phyloP scores from a whole-genome alignment of 78 protist genomes.

The Planoprotostelium fungivorum region DNA sequence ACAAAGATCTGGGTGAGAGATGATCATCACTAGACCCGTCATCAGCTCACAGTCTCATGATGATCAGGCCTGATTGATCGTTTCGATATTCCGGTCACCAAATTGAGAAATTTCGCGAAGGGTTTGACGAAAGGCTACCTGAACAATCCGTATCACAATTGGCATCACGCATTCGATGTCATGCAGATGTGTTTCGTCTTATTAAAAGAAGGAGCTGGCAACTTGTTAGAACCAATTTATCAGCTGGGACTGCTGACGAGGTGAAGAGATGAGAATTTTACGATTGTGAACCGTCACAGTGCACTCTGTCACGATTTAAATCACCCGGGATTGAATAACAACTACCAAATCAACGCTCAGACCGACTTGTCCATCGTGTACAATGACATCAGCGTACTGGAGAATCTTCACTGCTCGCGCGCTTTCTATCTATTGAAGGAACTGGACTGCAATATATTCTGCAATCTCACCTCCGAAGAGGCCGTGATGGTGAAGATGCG shows the following conservation, averaged over 20 bases:
- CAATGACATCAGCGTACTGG: constrained; percentile 76
- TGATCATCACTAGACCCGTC: neutral
- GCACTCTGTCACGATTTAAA: constrained; percentile 78
- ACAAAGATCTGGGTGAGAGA: neutral
- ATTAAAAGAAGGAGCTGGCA: constrained; percentile 24
- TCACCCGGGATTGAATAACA: constrained; percentile 85
- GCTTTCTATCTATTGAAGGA: neutral
- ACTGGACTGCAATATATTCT: neutral
- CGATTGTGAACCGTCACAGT: neutral
- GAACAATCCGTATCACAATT: constrained; percentile 76
- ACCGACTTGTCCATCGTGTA: constrained; percentile 65
- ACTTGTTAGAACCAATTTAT: constrained; percentile 48
- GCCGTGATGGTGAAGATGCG: neutral
- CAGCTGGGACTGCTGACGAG: constrained; percentile 49
- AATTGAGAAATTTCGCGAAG: neutral
- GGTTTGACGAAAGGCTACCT: neutral
- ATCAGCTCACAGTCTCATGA: neutral
- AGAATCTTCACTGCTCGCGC: neutral
- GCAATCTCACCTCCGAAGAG: neutral
- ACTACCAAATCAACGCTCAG: constrained; percentile 62
- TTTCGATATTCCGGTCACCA: neutral
- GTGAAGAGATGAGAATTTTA: neutral
- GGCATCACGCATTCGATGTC: constrained; percentile 82
- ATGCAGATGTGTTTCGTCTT: constrained; percentile 58
- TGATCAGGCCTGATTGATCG: neutral